Conservation (phyloP, 2,329 filamentous ascomycete genomes). For the Phaeosphaeriaceae sp. region DNA sequence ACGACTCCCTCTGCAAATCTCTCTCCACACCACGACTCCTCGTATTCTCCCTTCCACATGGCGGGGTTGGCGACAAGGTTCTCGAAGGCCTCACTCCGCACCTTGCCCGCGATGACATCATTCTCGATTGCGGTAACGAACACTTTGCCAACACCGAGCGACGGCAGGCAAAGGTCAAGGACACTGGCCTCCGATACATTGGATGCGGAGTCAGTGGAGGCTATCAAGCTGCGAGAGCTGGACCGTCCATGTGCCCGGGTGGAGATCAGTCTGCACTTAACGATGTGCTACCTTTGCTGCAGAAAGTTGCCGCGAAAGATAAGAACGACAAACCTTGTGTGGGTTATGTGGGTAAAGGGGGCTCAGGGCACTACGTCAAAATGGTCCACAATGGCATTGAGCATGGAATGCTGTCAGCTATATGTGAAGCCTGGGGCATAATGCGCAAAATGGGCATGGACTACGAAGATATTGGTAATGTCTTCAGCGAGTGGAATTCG, state of each 20-base stretch:
- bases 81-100: conserved; percentile 57
- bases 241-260: conserved; percentile 72
- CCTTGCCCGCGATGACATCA: conserved; percentile 67
- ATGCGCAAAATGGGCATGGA: conserved; percentile 65
- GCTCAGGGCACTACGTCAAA: conserved; percentile 75
- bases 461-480: conserved; percentile 66
- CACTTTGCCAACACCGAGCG: conserved; percentile 70
- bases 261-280: conserved; percentile 65
- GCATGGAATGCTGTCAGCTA: conserved; percentile 71
- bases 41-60: conserved; percentile 61
- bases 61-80: conserved; percentile 56
- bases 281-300: conserved; percentile 66
- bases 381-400: conserved; percentile 81
- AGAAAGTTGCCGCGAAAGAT: conserved; percentile 69
- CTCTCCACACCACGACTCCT: conserved; percentile 59
- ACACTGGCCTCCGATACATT: conserved; percentile 68
- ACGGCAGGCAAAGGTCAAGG: conserved; percentile 64
- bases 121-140: conserved; percentile 74
- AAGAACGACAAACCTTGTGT: conserved; percentile 66
- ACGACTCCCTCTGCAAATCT: conserved; percentile 58
- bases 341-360: conserved; percentile 65
- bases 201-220: conserved; percentile 74
- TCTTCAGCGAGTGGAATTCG: conserved; percentile 67
- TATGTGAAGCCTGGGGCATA: conserved; percentile 71
- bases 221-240: conserved; percentile 70